A percentile compares a stretch with the other conserved stretches of the same genome.
These are phyloP conservation scores for Skeletonema grethae DNA, from an alignment of 108 stramenopile genomes.

Conservation along the genomic window DNA sequence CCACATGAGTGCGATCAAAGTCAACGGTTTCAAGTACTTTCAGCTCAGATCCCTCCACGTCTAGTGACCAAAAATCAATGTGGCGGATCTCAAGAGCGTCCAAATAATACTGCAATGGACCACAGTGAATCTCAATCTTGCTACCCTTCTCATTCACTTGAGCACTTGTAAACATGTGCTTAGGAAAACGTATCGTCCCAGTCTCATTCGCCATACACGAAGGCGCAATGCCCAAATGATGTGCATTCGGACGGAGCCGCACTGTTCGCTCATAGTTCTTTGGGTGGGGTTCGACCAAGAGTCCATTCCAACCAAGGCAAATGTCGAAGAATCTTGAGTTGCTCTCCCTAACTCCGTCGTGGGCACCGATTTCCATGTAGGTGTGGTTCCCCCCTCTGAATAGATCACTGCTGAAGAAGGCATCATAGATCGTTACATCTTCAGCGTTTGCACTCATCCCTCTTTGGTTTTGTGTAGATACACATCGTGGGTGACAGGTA, in stretches of 20 bases:
- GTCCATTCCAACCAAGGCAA: constrained; percentile 58
- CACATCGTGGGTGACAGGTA: too few species aligned
- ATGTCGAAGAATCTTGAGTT: constrained; percentile 58
- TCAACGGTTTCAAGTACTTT: constrained; percentile 56
- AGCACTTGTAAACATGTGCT: constrained; percentile 46
- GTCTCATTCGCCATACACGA: constrained; percentile 32
- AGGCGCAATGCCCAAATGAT: constrained; percentile 50
- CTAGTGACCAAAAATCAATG: constrained; percentile 59
- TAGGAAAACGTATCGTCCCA: constrained; percentile 31
- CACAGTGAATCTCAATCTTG: constrained; percentile 51
- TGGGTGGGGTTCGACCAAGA: constrained; percentile 60
- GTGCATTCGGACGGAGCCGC: constrained; percentile 51
- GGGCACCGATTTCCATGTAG: constrained; percentile 63
- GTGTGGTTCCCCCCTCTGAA: constrained; percentile 16
- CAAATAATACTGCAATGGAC: constrained; percentile 38
- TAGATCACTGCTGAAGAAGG: constrained; percentile 21
- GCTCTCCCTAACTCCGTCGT: constrained; percentile 52
- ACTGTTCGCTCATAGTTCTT: constrained; percentile 33
- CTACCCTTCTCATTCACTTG: constrained; percentile 24
- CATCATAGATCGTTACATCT: constrained; percentile 24
- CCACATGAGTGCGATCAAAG: constrained; percentile 48
- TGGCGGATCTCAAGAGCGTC: constrained; percentile 36
- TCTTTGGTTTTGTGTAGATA: neutral
- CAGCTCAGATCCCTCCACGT: constrained; percentile 68
- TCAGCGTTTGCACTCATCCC: constrained; percentile 29